These are phyloP conservation scores for Hippophae gyantsensis DNA, from an alignment of 306 rosid genomes.

Conservation along the genomic window DNA sequence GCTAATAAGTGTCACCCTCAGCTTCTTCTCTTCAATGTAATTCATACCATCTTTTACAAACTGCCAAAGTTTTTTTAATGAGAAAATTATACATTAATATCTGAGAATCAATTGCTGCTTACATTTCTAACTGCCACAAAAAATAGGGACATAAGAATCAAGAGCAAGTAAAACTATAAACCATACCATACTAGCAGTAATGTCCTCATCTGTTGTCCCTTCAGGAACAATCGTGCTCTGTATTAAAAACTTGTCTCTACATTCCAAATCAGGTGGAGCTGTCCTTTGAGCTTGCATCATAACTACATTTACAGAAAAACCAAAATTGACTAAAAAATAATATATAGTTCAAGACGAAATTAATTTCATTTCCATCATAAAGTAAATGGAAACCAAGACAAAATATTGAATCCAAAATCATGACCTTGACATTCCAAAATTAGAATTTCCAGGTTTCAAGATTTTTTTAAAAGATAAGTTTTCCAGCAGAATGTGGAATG, in stretches of 20 bases:
- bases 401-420: no score
- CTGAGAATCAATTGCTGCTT: no score
- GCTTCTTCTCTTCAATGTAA: slow-evolving; percentile 65
- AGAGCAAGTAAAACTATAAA: slow-evolving; percentile 19
- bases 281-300: slow-evolving; percentile 71
- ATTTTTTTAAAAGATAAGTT: no score
- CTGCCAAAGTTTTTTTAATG: slow-evolving; percentile 26
- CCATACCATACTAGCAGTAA: slow-evolving; percentile 67
- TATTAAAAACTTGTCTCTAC: slow-evolving; percentile 87
- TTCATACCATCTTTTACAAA: slow-evolving; percentile 55
- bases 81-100: no score
- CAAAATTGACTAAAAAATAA: not conserved
- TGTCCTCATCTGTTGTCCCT: slow-evolving; percentile 49
- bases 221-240: slow-evolving; percentile 61
- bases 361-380: not conserved
- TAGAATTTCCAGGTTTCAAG: no score
- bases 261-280: slow-evolving; percentile 52
- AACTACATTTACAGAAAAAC: slow-evolving; percentile 42
- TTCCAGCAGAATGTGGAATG: no score
- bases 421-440: no score
- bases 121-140: slow-evolving; percentile 2
- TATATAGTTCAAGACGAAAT: not conserved
- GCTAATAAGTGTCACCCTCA: slow-evolving; percentile 57
- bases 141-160: slow-evolving; percentile 10
- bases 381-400: not conserved